Percentiles rank a stretch among this genome's conserved stretches.
These are phyloP conservation scores for Cucumis melo DNA, from an alignment of 306 rosid genomes.

Conservation along the genomic window DNA sequence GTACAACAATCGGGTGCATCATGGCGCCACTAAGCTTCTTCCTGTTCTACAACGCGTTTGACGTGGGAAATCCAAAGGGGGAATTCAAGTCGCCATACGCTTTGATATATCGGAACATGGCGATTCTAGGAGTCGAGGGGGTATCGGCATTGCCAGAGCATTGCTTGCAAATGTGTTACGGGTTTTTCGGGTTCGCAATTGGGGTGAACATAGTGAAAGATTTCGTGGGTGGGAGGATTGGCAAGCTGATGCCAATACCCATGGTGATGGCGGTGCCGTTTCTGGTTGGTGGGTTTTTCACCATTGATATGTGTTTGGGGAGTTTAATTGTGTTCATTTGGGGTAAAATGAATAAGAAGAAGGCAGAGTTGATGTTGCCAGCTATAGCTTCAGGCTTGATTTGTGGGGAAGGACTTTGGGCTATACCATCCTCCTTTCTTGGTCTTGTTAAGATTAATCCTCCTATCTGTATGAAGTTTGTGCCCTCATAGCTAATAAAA, in stretches of 20 bases:
- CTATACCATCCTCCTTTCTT: slow-evolving; percentile 74
- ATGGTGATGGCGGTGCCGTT: slow-evolving; percentile 93
- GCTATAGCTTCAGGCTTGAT: slow-evolving; percentile 85
- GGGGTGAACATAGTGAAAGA: slow-evolving; percentile 26
- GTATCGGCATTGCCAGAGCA: slow-evolving; percentile 70
- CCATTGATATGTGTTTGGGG: slow-evolving; percentile 68
- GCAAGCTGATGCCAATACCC: slow-evolving; percentile 79
- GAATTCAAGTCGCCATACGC: slow-evolving; percentile 93
- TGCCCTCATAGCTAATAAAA: slow-evolving; percentile 20
- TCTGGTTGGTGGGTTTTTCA: slow-evolving; percentile 76
- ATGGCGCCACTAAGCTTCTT: slow-evolving; percentile 69
- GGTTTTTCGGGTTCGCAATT: slow-evolving; percentile 28
- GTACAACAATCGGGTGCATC: slow-evolving; percentile 62
- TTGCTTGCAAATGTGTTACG: slow-evolving; percentile 56
- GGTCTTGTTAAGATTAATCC: slow-evolving; percentile 66
- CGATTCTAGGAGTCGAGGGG: slow-evolving; percentile 36
- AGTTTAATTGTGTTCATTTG: slow-evolving; percentile 47
- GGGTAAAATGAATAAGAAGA: slow-evolving; percentile 35
- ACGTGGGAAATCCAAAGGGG: slow-evolving; percentile 60
- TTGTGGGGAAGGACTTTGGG: slow-evolving; percentile 93
- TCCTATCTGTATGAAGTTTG: slow-evolving; percentile 87
- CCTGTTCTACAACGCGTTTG: slow-evolving; percentile 53
- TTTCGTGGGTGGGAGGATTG: slow-evolving; percentile 33
- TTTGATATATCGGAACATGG: slow-evolving; percentile 45
- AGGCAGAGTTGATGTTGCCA: slow-evolving; percentile 61